Evolutionary conservation across 331 rosid genomes (phyloP), one percentile per base, ranked within the genome.

Genomic region (Arachis monticola): DNA sequence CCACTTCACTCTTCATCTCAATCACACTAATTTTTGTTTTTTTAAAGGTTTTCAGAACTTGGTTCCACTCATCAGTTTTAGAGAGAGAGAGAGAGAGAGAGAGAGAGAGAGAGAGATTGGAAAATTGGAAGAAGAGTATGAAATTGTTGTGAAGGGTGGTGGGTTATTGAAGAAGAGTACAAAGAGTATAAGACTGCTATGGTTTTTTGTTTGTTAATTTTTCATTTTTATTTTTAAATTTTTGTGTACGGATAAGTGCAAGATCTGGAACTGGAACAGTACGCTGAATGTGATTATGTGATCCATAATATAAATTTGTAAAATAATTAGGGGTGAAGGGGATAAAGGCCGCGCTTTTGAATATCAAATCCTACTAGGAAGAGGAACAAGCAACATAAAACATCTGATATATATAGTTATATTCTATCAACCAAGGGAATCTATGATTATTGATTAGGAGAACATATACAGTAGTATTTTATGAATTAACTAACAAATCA

Each of bases 1-100:
- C 50, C 67, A 53, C 32, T 13, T 78, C 67, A 51, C 68, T 8
- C 32, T 48, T 58, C 45, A n/a, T 17, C 77, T 62, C 81, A 60
- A 45, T 65, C 70, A 57, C 42, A 38, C 47, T 48, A 30, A 27
- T 40, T 60, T 60, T 8, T 75, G 0, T 35, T 35, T 35, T 35
- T 4, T 35, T 35, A 41, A 46, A 2, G 50, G 45, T 22, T 40
- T 40, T 65, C 63, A 45, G 85, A 77, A 70, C 65, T 58, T 27
- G 48, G 51, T 42, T 4, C 55, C 4, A 27, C 27, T 22, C 27
- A 22, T 22, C 27, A 5, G 5, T 5, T 44, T 44, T 44, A 67
- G 67, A 74, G 69, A 77, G 27, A 22, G 27, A 22, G n/a, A n/a
- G n/a, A n/a, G n/a, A n/a, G n/a, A n/a, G n/a, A n/a, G 22, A n/a